phyloP scores from a whole-genome alignment of 805 yeast genomes.

The Candida parachauliodes region DNA sequence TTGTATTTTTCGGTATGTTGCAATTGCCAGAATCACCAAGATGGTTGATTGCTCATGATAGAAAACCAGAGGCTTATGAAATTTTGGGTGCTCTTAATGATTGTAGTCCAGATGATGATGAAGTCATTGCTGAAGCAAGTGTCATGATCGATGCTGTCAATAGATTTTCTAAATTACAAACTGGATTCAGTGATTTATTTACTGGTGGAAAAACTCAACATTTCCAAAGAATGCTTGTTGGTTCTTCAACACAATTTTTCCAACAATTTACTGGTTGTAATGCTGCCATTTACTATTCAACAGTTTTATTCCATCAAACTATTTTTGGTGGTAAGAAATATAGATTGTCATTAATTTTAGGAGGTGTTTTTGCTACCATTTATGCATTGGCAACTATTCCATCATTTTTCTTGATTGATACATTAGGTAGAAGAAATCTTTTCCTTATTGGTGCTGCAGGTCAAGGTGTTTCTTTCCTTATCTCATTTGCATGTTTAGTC shows the following conservation, averaged over 20 bases:
- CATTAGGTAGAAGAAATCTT: conserved; percentile 44
- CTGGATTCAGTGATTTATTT: conserved; percentile 42
- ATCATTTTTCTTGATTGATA: conserved; percentile 40
- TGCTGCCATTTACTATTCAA: conserved; percentile 88
- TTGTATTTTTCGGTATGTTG: conserved; percentile 36
- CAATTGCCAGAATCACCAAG: conserved; percentile 70
- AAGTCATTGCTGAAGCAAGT: conserved; percentile 41
- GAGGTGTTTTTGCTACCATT: conserved; percentile 62
- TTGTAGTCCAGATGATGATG: conserved; percentile 31
- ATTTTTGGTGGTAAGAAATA: conserved; percentile 41
- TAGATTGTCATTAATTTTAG: conserved; percentile 55
- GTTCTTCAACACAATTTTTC: conserved; percentile 67
- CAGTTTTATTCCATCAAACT: conserved; percentile 69
- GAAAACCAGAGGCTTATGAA: conserved; percentile 30
- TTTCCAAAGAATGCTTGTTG: conserved; percentile 55
- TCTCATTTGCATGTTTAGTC: conserved; percentile 41
- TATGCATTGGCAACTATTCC: conserved; percentile 53
- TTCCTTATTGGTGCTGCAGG: conserved; percentile 42
- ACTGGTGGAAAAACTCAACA: conserved; percentile 59
- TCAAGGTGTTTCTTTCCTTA: conserved; percentile 37
- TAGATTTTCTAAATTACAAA: conserved; percentile 43
- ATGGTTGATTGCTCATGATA: conserved; percentile 56
- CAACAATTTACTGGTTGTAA: conserved; percentile 93
- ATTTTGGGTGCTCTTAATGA: conserved; percentile 40
- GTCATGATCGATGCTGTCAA: conserved; percentile 49